Base-by-base conservation (phyloP, 768 basidiomycete genomes). In the Leccinellum luteum region DNA sequence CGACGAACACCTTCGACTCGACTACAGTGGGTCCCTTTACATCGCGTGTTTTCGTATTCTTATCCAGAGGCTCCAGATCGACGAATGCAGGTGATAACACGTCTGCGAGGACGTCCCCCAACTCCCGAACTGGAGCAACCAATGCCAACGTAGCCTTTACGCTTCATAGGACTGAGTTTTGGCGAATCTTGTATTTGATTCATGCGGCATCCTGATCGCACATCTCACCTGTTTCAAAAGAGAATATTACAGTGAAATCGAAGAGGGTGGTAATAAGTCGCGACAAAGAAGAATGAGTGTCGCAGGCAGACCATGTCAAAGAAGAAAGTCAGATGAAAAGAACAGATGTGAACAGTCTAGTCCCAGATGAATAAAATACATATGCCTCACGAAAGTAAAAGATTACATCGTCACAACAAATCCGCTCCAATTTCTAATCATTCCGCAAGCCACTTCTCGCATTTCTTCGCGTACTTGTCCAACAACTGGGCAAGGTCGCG, bases 381-480 rank as follows among this genome's bases (percentile, higher is more conserved):
- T 59, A 55, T 69, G 61, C 62, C 64, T 60, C 59, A 55, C 62
- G 58, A 61, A 63, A 43, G 19, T 23, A 25, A 23, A 61, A 64
- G 59, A 61, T 64, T 55, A 61, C 53, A 66, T 71, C 69, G 66
- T 60, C 64, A 58, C 59, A 62, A 56, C 62, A 58, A 60, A 67
- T 66, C 62, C 58, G 31, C 43, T 55, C 57, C 61, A 47, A 31
- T 45, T 49, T 61, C 64, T 64, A 62, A 59, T 79, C 78, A 93
- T 69, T 94, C 92, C 35, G 85, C 89, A 35, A 93, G 80, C 90
- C 91, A 92, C 74, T 92, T 92, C 75, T 92, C 92, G 74, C 90
- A 92, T 71, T 91, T 90, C 81, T 94, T 94, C 61, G 87, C 89
- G 72, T 94, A 94, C 75, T 95, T 94, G 78, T 95, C 94, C 60